A percentile compares a stretch with the other conserved stretches of the same genome.
phyloP scores from a whole-genome alignment of 2,329 filamentous ascomycete species.

The Paracorniculantispora psalliotae region DNA sequence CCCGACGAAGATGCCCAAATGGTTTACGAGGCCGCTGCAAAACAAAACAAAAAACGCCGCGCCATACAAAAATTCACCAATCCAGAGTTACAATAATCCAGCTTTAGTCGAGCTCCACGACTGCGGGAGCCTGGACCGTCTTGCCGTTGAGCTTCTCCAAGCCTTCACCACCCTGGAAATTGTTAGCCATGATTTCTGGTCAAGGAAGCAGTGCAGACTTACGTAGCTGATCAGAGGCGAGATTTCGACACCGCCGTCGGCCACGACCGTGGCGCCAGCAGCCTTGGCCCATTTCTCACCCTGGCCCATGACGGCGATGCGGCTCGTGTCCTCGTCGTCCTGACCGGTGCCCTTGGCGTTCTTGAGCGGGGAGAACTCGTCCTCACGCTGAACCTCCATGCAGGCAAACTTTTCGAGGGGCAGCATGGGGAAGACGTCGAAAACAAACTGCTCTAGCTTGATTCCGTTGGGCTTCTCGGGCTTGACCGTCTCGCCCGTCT shows the following conservation, averaged over 20 bases:
- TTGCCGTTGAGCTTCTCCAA: constrained; percentile 51
- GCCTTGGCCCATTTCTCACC: constrained; percentile 80
- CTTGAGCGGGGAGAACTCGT: constrained; percentile 97
- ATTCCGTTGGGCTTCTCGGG: constrained; percentile 94
- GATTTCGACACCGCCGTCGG: constrained; percentile 73
- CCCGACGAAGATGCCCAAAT: background rate
- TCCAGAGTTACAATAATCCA: background rate
- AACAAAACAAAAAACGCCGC: constrained; percentile 8
- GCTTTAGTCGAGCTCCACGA: constrained; percentile 41
- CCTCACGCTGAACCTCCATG: constrained; percentile 92
- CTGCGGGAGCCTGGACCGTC: constrained; percentile 47
- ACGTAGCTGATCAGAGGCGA: constrained; percentile 94
- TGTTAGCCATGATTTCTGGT: too few species aligned
- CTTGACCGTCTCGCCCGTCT: constrained; percentile 76
- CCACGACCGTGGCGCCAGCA: constrained; percentile 70
- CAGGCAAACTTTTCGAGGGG: constrained; percentile 85
- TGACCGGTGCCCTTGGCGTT: constrained; percentile 80
- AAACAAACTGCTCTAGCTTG: constrained; percentile 99
- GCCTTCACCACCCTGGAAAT: constrained; percentile 54
- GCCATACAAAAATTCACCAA: constrained; percentile 1
- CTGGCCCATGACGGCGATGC: constrained; percentile 82
- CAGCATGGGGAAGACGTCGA: constrained; percentile 93
- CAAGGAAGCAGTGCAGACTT: constrained; percentile 46
- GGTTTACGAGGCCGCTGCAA: background rate
- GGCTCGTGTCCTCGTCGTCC: constrained; percentile 92